These are phyloP conservation scores for Ophiostoma ulmi DNA, from an alignment of 2,329 filamentous ascomycete genomes.

Conservation along the genomic window DNA sequence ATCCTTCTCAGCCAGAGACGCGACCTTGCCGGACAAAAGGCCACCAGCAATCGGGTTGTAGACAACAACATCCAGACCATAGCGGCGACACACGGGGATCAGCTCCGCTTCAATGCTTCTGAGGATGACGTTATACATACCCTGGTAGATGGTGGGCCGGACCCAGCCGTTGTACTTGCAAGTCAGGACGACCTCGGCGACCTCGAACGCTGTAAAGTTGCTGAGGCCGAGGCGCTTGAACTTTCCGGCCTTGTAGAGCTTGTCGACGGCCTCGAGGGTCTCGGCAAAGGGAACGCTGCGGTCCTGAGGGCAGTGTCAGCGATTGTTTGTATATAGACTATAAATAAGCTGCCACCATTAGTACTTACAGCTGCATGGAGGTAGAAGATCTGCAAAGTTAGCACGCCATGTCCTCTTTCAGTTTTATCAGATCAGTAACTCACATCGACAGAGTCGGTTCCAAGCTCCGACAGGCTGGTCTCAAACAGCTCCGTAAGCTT, in stretches of 20 bases:
- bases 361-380: constrained; percentile 55
- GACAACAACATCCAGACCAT: constrained; percentile 63
- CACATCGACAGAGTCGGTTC: constrained; percentile 66
- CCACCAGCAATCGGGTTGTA: constrained; percentile 71
- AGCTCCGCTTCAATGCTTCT: constrained; percentile 57
- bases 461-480: constrained; percentile 63
- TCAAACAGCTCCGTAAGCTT: constrained; percentile 60
- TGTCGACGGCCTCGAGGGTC: constrained; percentile 62
- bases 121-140: constrained; percentile 59
- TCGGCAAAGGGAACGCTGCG: constrained; percentile 42
- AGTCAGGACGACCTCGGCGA: constrained; percentile 66
- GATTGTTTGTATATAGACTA: neutral
- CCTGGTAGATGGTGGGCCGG: constrained; percentile 67
- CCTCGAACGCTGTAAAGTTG: constrained; percentile 72
- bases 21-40: constrained; percentile 59
- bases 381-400: constrained; percentile 56
- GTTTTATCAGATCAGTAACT: constrained; percentile 30
- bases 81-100: constrained; percentile 59
- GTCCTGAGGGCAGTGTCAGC: constrained; percentile 17
- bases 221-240: constrained; percentile 65
- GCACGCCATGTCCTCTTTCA: neutral
- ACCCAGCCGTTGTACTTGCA: constrained; percentile 66
- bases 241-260: constrained; percentile 65
- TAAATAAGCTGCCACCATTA: neutral
- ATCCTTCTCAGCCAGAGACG: constrained; percentile 23